Evolutionary conservation across 176 grass and related monocot species (phyloP), one percentile per base, ranked within the genome.

Genomic region (Pharus latifolius): DNA sequence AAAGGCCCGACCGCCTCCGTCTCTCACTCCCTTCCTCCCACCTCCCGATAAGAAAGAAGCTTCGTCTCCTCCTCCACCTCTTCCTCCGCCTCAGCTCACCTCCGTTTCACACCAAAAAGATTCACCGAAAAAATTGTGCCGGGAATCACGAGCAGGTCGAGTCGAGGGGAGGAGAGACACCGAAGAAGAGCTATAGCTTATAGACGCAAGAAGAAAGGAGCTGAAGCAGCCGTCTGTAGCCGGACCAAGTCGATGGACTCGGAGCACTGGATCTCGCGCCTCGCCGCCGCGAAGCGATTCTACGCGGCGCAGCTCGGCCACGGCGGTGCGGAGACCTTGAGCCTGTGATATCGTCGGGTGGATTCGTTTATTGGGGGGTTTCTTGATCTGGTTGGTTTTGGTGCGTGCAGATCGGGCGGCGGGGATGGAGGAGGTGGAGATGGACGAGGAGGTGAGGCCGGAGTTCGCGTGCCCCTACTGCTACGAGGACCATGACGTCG

Each of bases 391-490:
- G 47, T 48, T 46, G 50, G 67, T 17, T 63, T 60, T 38, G 56
- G 62, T 63, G 49, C 38, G 63, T 15, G 45, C 72, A 91, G 90
- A 94, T 88, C 84, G 95, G 33, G 55, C 81, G 33, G 55, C 81
- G 37, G 87, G 69, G 65, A 73, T 85, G 75, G 87, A 99, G 15
- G 95, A 93, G 62, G 53, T 91, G 62, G 95, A 99, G 67, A 68
- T 82, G 89, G 90, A 99, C 11, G 79, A 84, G 69, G 85, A 92
- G 52, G 83, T 55, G 46, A 88, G 84, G 59, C 84, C 82, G 6
- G 95, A 99, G 67, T 91, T 94, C 34, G 56, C 90, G 2, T 99
- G 95, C 76, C 95, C 95, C 9, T 94, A 94, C 84, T 99, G 95
- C 95, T 99, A 94, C 82, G 95, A 91, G 57, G 95, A 94, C 71